Evolutionary conservation across 2,329 filamentous ascomycete genomes (phyloP).

Genomic region (Diaporthe destruens): DNA sequence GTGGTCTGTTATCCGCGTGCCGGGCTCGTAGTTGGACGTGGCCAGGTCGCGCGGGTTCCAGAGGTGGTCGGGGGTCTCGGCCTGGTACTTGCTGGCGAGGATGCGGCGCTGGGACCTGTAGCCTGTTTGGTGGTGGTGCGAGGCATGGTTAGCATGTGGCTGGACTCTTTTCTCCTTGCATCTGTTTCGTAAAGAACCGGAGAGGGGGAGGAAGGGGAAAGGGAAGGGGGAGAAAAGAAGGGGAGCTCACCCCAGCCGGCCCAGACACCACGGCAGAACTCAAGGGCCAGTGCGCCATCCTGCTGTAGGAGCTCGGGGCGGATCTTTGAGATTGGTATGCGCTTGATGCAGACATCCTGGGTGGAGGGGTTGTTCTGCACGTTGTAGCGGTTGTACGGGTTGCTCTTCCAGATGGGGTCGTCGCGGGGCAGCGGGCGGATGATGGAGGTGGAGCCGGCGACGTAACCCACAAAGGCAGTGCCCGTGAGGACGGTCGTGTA

Average conservation of each 20-base stretch:
- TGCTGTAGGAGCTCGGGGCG: slow-evolving; percentile 74
- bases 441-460: slow-evolving; percentile 67
- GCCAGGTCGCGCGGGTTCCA: slow-evolving; percentile 70
- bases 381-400: slow-evolving; percentile 70
- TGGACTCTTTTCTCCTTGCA: no score
- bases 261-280: slow-evolving; percentile 78
- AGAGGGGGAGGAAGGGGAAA: not conserved
- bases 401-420: slow-evolving; percentile 72
- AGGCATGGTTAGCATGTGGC: slow-evolving; percentile 34
- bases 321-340: slow-evolving; percentile 72
- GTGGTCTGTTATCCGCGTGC: slow-evolving; percentile 76
- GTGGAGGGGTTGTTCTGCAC: slow-evolving; percentile 71
- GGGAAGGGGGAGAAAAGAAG: not conserved
- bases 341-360: slow-evolving; percentile 74
- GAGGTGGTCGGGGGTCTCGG: slow-evolving; percentile 69
- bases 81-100: slow-evolving; percentile 70
- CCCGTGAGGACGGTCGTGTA: slow-evolving; percentile 63
- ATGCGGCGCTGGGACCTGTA: slow-evolving; percentile 70
- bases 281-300: slow-evolving; percentile 69
- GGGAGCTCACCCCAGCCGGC: slow-evolving; percentile 69
- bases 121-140: slow-evolving; percentile 52
- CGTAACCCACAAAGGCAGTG: slow-evolving; percentile 63
- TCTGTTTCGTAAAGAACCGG: not conserved
- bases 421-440: slow-evolving; percentile 68
- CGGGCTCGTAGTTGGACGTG: slow-evolving; percentile 69